Percentiles rank a stretch among this genome's conserved stretches.
phyloP scores from a whole-genome alignment of 2,329 filamentous ascomycete genomes.

The Penicillium sp. region DNA sequence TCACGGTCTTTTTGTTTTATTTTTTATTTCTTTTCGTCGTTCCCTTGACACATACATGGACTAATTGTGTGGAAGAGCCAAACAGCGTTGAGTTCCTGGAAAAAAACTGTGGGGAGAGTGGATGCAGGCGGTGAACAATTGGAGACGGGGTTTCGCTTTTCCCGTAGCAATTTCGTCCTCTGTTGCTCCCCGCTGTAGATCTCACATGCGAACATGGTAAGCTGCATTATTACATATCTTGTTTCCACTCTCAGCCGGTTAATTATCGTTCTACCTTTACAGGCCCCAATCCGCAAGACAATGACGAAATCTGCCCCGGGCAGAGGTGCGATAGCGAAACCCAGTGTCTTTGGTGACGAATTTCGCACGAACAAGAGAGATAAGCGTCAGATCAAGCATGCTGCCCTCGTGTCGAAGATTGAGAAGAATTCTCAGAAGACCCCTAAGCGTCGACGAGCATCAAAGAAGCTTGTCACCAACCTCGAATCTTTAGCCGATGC shows the following conservation, averaged over 20 bases:
- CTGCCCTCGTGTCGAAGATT: slow-evolving; percentile 73
- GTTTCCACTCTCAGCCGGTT: slow-evolving; percentile 11
- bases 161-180: slow-evolving; percentile 6
- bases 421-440: slow-evolving; percentile 58
- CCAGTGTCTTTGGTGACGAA: slow-evolving; percentile 29
- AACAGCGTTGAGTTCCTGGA: slow-evolving; percentile 16
- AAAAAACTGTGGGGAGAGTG: slow-evolving; percentile 11
- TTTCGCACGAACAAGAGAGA: slow-evolving; percentile 76
- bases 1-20: neutral
- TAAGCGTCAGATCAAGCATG: slow-evolving; percentile 79
- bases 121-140: slow-evolving; percentile 5
- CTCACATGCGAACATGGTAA: slow-evolving; percentile 13
- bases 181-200: slow-evolving; percentile 3
- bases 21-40: neutral
- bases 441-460: slow-evolving; percentile 64
- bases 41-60: neutral
- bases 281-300: slow-evolving; percentile 29
- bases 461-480: slow-evolving; percentile 73
- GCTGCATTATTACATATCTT: slow-evolving; percentile 3
- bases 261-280: slow-evolving; percentile 9
- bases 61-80: slow-evolving; percentile 3
- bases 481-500: slow-evolving; percentile 76
- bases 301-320: slow-evolving; percentile 13
- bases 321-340: slow-evolving; percentile 13
- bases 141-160: slow-evolving; percentile 7